Percentiles rank a stretch among this genome's conserved stretches.
phyloP scores from a whole-genome alignment of 73 alveolate genomes.

The Halteria grandinella region DNA sequence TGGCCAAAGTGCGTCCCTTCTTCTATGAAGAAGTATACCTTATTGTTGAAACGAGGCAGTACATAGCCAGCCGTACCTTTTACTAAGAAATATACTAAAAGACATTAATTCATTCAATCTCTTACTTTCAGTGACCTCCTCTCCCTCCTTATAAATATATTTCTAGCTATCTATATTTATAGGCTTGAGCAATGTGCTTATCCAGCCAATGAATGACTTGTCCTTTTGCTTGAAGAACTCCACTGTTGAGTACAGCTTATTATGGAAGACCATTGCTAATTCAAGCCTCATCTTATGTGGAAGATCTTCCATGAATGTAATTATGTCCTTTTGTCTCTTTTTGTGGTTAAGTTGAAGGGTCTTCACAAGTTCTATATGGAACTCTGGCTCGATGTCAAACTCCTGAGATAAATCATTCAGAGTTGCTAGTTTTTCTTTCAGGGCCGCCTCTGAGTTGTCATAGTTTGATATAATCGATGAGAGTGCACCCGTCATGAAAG shows the following conservation, averaged over 20 bases:
- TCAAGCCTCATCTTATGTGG: background rate
- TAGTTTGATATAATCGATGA: conserved; percentile 1
- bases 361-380: conserved; percentile 2
- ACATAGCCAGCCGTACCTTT: background rate
- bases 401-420: conserved; percentile 4
- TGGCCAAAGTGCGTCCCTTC: background rate
- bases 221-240: too few species aligned
- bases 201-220: too few species aligned
- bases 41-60: background rate
- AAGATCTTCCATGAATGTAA: background rate
- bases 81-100: too few species aligned
- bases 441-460: conserved; percentile 38
- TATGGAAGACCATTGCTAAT: background rate
- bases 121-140: too few species aligned
- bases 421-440: conserved; percentile 8
- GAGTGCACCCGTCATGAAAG: conserved; percentile 30
- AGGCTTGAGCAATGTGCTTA: too few species aligned
- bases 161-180: too few species aligned
- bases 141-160: too few species aligned
- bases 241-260: too few species aligned
- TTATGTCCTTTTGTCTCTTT: conserved; percentile 14
- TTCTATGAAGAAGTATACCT: background rate
- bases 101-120: too few species aligned
- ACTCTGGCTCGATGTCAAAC: conserved; percentile 2
- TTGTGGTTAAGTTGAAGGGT: conserved; percentile 8